Base-by-base conservation (phyloP, 75 land plant species). In the Cupressus sempervirens region DNA sequence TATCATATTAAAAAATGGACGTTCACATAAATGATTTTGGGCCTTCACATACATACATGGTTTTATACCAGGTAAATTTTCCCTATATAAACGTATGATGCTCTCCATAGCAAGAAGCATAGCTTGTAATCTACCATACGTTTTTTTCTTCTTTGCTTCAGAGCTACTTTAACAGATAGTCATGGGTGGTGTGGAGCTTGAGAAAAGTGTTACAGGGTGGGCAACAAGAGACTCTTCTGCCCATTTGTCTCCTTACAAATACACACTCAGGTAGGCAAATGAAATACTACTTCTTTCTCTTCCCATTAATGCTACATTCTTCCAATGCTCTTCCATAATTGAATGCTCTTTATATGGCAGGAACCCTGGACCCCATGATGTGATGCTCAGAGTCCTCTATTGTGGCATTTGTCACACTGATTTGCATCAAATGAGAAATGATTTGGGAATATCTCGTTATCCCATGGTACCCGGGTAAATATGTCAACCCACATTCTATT, bases 321-420 rank as follows among this genome's bases (percentile, higher is more conserved):
- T 30, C 29, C 12, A 38, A 56, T 56, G 23, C n/a, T 38, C 32
- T 18, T 58, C 12, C 41, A 30, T 72, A 93, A 50, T 13, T 13
- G 53, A 96, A 94, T 83, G 40, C 84, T 16, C 87, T 89, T 62
- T 93, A 91, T 0, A 85, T 92, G 8, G 92, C 94, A 58, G 94
- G 92, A 86, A 92, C 94, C 46, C 53, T 12, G 53, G 53, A 50
- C 53, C 53, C 53, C 14, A 50, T 2, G 53, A 50, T 50, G 53
- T 50, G 53, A 81, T 82, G 29, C n/a, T 96, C 41, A 93, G 89
- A 86, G 96, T 96, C 23, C 82, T 90, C 11, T 94, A 85, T 87
- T 96, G 98, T 81, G 98, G 98, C 43, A 83, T 96, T 18, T 96
- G 98, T 90, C 98, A 96, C 89, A 89, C 94, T 13, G 96, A 96